Conservation (phyloP, 768 basidiomycete genomes). For the Russula ochroleuca region DNA sequence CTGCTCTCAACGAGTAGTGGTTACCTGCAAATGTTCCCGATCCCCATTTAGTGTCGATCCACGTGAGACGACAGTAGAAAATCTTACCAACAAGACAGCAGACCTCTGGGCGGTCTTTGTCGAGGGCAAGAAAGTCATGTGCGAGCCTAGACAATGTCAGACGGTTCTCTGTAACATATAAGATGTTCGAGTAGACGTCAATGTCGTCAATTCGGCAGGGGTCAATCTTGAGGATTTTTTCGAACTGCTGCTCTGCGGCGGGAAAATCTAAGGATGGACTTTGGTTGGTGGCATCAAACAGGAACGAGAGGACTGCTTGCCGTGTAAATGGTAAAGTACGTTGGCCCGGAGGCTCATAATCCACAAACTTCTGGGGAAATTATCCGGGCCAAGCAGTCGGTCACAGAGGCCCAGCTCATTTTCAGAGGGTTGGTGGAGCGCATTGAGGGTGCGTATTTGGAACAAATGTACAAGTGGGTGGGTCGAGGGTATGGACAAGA, state of each 20-base stretch:
- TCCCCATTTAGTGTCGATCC: not conserved
- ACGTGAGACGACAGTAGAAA: not conserved
- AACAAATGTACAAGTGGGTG: slow-evolving; percentile 66
- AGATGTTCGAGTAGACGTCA: slow-evolving; percentile 93
- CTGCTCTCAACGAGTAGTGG: slow-evolving; percentile 87
- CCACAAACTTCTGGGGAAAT: slow-evolving; percentile 82
- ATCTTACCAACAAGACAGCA: slow-evolving; percentile 89
- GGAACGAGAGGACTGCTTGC: slow-evolving; percentile 42
- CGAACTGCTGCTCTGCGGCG: slow-evolving; percentile 80
- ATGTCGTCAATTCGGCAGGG: slow-evolving; percentile 92
- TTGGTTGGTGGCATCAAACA: slow-evolving; percentile 7
- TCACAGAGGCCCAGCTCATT: slow-evolving; percentile 79
- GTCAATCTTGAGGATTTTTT: slow-evolving; percentile 72
- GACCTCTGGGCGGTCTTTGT: slow-evolving; percentile 92
- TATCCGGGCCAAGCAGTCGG: slow-evolving; percentile 60
- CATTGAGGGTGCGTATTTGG: slow-evolving; percentile 84
- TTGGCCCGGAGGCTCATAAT: slow-evolving; percentile 82
- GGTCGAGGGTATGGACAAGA: slow-evolving; percentile 47
- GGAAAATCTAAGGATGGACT: slow-evolving; percentile 63
- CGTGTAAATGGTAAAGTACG: slow-evolving; percentile 85
- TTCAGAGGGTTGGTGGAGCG: slow-evolving; percentile 85
- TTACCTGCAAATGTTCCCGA: slow-evolving; percentile 59
- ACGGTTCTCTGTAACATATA: slow-evolving; percentile 90
- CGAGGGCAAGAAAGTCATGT: slow-evolving; percentile 82
- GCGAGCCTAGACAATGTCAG: slow-evolving; percentile 87